Conservation (phyloP, 345 rosid species). For the Melaleuca quinquenervia region DNA sequence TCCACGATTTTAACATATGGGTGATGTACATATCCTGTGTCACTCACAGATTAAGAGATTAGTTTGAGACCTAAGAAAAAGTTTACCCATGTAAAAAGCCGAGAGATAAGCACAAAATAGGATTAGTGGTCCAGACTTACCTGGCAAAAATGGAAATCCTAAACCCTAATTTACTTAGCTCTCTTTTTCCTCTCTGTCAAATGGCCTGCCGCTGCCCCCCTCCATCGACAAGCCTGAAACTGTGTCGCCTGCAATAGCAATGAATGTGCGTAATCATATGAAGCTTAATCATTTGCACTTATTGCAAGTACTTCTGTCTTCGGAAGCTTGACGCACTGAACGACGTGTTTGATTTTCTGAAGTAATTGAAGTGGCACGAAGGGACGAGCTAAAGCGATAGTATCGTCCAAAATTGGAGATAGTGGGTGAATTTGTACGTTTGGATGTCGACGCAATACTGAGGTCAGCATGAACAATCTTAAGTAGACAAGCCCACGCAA, state of each 20-base stretch:
- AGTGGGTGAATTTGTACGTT: not conserved
- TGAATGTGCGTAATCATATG: not conserved
- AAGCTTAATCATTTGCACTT: not conserved
- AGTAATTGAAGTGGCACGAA: not conserved
- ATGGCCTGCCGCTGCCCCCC: not conserved
- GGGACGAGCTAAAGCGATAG: not conserved
- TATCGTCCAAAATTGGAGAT: not conserved
- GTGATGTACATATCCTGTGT: too few relatives aligned
- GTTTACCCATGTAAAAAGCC: not conserved
- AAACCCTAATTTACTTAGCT: not conserved
- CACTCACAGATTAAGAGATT: too few relatives aligned
- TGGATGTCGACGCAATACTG: not conserved
- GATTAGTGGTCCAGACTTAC: not conserved
- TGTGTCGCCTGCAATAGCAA: not conserved
- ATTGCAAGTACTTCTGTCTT: not conserved
- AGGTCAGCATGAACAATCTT: not conserved
- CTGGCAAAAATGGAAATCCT: not conserved
- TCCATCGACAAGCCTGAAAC: not conserved
- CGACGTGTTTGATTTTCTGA: not conserved
- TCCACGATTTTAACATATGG: too few relatives aligned
- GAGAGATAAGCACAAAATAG: not conserved
- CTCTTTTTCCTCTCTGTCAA: not conserved
- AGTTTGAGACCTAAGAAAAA: too few relatives aligned
- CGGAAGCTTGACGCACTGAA: not conserved
- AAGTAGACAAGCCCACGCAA: not conserved